Percentiles rank a stretch among this genome's conserved stretches.
phyloP scores from a whole-genome alignment of 2,329 filamentous ascomycete species.

The Colletotrichum sp. region DNA sequence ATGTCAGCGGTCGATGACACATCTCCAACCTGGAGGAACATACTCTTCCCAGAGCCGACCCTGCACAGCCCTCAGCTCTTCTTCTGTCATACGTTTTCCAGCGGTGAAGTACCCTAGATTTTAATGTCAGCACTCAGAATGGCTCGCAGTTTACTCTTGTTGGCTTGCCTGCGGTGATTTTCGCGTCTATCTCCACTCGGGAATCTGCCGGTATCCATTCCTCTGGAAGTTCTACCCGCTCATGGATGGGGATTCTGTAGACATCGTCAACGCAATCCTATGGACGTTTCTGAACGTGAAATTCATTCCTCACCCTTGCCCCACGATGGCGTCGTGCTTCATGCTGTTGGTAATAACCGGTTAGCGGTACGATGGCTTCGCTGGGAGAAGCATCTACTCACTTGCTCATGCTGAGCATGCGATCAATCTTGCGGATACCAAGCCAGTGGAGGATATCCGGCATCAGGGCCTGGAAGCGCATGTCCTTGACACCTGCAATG shows the following conservation, averaged over 20 bases:
- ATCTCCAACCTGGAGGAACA: constrained; percentile 19
- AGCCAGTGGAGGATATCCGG: constrained; percentile 98
- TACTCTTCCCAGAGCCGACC: constrained; percentile 91
- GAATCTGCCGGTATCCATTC: constrained; percentile 94
- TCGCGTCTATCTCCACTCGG: constrained; percentile 97
- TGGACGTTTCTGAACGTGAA: too few species aligned
- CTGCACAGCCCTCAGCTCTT: constrained; percentile 84
- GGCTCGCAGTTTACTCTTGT: neutral
- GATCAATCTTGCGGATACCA: constrained; percentile 96
- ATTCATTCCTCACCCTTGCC: constrained; percentile 66
- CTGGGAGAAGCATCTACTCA: constrained; percentile 44
- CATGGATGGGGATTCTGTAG: constrained; percentile 77
- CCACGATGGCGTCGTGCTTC: constrained; percentile 89
- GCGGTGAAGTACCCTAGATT: constrained; percentile 77
- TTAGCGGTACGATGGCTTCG: neutral
- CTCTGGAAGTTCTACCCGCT: constrained; percentile 90
- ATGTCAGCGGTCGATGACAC: neutral
- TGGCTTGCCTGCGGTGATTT: constrained; percentile 86
- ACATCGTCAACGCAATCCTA: constrained; percentile 10
- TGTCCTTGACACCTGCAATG: constrained; percentile 94
- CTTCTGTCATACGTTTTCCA: constrained; percentile 85
- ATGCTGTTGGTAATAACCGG: constrained; percentile 56
- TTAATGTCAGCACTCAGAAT: neutral
- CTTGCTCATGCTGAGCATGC: constrained; percentile 99
- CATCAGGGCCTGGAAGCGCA: constrained; percentile 99